Base-by-base conservation (phyloP, 2,329 filamentous ascomycete species). In the Alternaria gansuensis region DNA sequence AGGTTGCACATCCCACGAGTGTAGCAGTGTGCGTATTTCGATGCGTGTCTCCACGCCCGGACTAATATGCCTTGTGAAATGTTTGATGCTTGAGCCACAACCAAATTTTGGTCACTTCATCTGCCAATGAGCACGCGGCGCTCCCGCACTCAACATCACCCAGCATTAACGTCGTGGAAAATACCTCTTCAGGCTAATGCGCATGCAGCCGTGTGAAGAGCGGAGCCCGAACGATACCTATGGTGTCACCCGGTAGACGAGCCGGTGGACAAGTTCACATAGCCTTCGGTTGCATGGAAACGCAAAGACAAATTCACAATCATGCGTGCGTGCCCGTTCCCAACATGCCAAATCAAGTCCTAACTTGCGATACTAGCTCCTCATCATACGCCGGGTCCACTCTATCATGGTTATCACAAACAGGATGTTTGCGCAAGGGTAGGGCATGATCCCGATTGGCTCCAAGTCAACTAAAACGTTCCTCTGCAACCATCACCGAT, bases 311-410 rank as follows among this genome's bases (percentile, higher is more conserved):
- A 24, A 40, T 26, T 23, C 21, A 34, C 21, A 24, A 48, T 26
- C 44, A 14, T 13, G 43, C 43, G 37, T 36, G 24, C 29, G 37
- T 57, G 54, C 48, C 24, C 53, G 11, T 48, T 23, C 13, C 44
- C 44, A 24, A n/a, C 28, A 52, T 53, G 54, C 33, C 40, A 34
- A 52, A 45, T 45, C 48, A 52, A 46, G 45, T 46, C 40, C 33
- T 33, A 52, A 39, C 21, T 29, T 28, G 40, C 49, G 26, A 40
- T 43, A 33, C 36, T 4, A 37, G n/a, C 39, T 33, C 17, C 23
- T 14, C 54, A 45, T 52, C 40, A 39, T 26, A 34, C 26, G 26
- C 41, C 43, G 34, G 33, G 48, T 26, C 26, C 51, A 51, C 40
- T 57, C 40, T 51, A 33, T 36, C 43, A 36, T 46, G 39, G 29